Evolutionary conservation across 2,329 filamentous ascomycete genomes (phyloP), one percentile per base, ranked within the genome.

Genomic region (Pyrenochaeta sp.): DNA sequence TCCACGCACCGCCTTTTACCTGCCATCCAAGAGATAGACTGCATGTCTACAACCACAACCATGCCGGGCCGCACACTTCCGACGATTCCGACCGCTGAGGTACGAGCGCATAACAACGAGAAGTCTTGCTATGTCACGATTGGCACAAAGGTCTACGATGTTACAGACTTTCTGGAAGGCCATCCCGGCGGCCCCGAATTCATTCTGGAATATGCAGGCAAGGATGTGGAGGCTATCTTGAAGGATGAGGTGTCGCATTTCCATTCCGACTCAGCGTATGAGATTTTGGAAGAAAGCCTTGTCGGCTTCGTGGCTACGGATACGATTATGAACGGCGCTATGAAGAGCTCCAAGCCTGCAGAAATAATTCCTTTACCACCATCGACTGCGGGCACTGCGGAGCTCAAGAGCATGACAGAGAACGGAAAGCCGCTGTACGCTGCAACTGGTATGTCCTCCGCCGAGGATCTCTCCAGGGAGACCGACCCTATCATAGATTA

Each of bases 81-180:
- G 56, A 94, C 90, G 28, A 90, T 98, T 73, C 90, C 91, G 49
- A 85, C 85, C 68, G 86, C 90, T 66, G 91, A 99, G 76, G 88
- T 99, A 73, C 88, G 90, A 77, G 83, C 88, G 68, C 93, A 96
- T 79, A 94, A 91, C 77, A 89, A 87, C 46, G 81, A 82, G 49
- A 87, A 92, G 74, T 96, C 92, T 48, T 98, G 94, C 83, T 99
- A 93, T 83, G 93, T 99, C 68, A 95, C 91, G 2, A 84, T 97
- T 53, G 93, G 92, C 62, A 85, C 86, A 57, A 96, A 94, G 69
- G 94, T 99, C 68, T 99, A 93, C 84, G 94, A 99, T 82, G 86
- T 99, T 64, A 97, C 95, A 58, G 88, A 91, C 54, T 99, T 99
- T 73, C 79, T 97, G 60, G 88, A 93, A 51, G 89, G 93, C 66